Conservation (phyloP, 345 rosid species). For the Crucihimalaya himalaica region DNA sequence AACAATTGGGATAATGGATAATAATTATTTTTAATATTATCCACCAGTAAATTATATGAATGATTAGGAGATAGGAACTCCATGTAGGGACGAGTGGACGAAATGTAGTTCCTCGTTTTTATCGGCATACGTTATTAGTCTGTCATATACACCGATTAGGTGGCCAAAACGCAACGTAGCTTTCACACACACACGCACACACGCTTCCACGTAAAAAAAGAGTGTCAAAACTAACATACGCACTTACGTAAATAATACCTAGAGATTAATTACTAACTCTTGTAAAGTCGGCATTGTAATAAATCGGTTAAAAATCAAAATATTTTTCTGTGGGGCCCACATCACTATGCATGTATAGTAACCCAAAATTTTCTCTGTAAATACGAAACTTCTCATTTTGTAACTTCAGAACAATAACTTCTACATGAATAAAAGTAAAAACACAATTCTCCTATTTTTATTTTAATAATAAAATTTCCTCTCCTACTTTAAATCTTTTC, state of each 20-base stretch:
- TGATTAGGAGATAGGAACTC: not conserved
- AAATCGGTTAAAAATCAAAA: too few relatives aligned
- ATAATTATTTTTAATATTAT: not conserved
- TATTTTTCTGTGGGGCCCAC: too few relatives aligned
- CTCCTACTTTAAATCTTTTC: too few relatives aligned
- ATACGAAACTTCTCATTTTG: too few relatives aligned
- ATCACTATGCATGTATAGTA: too few relatives aligned
- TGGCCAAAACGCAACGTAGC: not conserved
- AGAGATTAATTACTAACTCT: too few relatives aligned
- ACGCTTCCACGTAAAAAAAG: not conserved
- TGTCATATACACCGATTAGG: not conserved
- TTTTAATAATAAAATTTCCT: too few relatives aligned
- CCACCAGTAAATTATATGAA: not conserved
- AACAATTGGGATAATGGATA: not conserved
- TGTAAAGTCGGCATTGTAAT: too few relatives aligned
- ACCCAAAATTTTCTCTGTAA: too few relatives aligned
- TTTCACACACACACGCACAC: not conserved
- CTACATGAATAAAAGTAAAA: too few relatives aligned
- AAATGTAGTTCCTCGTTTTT: conserved; percentile 4
- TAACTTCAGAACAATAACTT: too few relatives aligned
- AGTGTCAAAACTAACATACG: not conserved
- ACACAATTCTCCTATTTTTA: too few relatives aligned
- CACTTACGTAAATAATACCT: not conserved
- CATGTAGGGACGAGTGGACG: conserved; percentile 9
- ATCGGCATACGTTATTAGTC: conserved; percentile 12